A percentile compares a stretch with the other conserved stretches of the same genome.
Conservation (phyloP, 495 filamentous ascomycete species). For the Penicillium samsonianum region DNA sequence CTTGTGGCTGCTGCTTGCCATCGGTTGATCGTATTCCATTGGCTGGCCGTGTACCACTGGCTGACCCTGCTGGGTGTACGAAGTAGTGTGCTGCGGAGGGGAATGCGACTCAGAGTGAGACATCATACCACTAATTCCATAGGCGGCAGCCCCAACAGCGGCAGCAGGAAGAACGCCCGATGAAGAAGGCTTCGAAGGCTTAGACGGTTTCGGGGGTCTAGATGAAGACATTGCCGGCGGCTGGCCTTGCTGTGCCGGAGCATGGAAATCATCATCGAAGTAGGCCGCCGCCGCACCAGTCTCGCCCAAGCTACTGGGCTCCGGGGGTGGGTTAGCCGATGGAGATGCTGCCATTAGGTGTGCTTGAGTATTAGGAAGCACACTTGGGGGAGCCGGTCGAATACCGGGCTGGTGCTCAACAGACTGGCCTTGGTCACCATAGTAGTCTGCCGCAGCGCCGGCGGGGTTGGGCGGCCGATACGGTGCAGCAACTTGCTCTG, state of each 20-base stretch:
- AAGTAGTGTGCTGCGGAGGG: conserved; percentile 19
- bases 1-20: conserved; percentile 19
- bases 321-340: conserved; percentile 49
- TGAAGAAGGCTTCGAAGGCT: conserved; percentile 31
- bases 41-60: neutral
- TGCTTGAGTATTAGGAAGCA: conserved; percentile 53
- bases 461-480: conserved; percentile 55
- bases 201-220: conserved; percentile 30
- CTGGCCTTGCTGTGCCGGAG: conserved; percentile 17
- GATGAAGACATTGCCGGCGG: conserved; percentile 22
- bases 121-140: conserved; percentile 30
- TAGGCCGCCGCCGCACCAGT: conserved; percentile 56
- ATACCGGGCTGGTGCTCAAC: conserved; percentile 62
- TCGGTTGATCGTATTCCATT: neutral
- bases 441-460: conserved; percentile 67
- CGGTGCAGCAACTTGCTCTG: conserved; percentile 42
- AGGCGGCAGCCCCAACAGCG: conserved; percentile 29
- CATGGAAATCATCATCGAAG: conserved; percentile 32
- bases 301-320: conserved; percentile 52
- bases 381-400: conserved; percentile 51
- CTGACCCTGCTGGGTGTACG: conserved; percentile 19
- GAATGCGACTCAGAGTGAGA: conserved; percentile 22
- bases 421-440: conserved; percentile 65
- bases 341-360: conserved; percentile 54
- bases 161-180: conserved; percentile 26